A percentile compares a stretch with the other conserved stretches of the same genome.
Evolutionary conservation across 495 filamentous ascomycete genomes (phyloP).

Genomic region (Cercophora sp.): DNA sequence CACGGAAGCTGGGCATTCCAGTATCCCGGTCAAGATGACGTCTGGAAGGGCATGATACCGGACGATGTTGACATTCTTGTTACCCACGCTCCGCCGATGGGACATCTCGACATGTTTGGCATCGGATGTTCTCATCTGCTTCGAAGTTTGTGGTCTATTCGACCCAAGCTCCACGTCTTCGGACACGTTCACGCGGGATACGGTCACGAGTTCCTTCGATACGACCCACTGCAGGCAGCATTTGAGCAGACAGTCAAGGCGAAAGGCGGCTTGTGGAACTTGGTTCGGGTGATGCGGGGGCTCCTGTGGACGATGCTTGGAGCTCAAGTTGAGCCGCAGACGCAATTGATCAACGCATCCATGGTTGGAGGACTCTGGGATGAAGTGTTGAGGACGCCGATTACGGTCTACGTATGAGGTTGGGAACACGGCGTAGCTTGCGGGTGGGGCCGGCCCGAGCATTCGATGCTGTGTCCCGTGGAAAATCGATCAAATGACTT

Average conservation of each 20-base stretch:
- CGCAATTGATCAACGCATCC: constrained; percentile 5
- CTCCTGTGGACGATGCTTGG: neutral
- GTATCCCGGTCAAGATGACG: neutral
- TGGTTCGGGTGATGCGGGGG: neutral
- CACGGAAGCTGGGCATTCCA: constrained; percentile 1
- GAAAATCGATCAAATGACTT: neutral
- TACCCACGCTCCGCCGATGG: neutral
- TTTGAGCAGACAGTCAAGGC: neutral
- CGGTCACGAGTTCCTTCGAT: neutral
- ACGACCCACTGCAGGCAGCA: neutral
- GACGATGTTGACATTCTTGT: neutral
- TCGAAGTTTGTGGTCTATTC: neutral
- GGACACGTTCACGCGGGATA: constrained; percentile 1
- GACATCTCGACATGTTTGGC: neutral
- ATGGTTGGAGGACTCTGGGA: no score
- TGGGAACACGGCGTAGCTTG: neutral
- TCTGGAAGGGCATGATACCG: neutral
- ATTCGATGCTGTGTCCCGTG: neutral
- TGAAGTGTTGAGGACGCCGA: no score
- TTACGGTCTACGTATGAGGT: neutral
- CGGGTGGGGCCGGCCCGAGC: no score
- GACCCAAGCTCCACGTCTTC: neutral
- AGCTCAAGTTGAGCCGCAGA: neutral
- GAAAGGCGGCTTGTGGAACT: neutral
- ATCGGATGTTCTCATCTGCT: neutral